Evolutionary conservation across 768 basidiomycete genomes (phyloP), one percentile per base, ranked within the genome.

Genomic region (Trametes elegans): DNA sequence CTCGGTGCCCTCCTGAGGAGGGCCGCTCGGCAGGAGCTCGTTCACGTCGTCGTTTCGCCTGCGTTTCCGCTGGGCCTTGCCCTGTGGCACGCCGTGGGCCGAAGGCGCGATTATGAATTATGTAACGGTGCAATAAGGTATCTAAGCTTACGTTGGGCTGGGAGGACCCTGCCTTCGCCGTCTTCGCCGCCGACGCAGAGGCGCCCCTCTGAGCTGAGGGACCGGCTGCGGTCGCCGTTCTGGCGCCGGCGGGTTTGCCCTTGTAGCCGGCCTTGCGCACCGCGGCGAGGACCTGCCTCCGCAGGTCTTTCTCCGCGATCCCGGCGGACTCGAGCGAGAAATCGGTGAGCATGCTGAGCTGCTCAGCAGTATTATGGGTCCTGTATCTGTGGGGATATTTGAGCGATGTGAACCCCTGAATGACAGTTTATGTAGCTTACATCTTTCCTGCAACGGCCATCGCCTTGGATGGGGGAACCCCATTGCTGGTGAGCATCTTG

Each of bases 381-480:
- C 87, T 90, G 70, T 88, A 92, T 59, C 90, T 92, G 28, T 26
- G 42, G 11, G 10, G 28, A 7, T 34, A 3, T n/a, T 19, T 32
- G 24, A 1, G 14, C 41, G 51, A 16, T 27, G 35, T 35, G 24
- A 43, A 16, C 40, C 9, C 11, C 29, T 14, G 19, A 28, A 42
- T 11, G 9, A 43, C n/a, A n/a, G n/a, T n/a, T n/a, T n/a, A n/a
- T n/a, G n/a, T n/a, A n/a, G 70, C 79, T 55, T 55, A 88, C 88
- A 88, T 75, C 77, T 88, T 89, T 53, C 79, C 78, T 32, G 89
- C 79, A 23, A 88, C 69, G 13, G 75, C 70, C 78, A 93, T 90
- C 13, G 90, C 88, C 59, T 85, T 83, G 29, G 76, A 64, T 50
- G 87, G 74, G 1, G 84, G 70, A 0, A 90, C 68, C 64, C 78